Percentiles rank a stretch among this genome's conserved stretches.
Conservation (phyloP, 2,329 filamentous ascomycete species). For the Alternaria ventricosa region DNA sequence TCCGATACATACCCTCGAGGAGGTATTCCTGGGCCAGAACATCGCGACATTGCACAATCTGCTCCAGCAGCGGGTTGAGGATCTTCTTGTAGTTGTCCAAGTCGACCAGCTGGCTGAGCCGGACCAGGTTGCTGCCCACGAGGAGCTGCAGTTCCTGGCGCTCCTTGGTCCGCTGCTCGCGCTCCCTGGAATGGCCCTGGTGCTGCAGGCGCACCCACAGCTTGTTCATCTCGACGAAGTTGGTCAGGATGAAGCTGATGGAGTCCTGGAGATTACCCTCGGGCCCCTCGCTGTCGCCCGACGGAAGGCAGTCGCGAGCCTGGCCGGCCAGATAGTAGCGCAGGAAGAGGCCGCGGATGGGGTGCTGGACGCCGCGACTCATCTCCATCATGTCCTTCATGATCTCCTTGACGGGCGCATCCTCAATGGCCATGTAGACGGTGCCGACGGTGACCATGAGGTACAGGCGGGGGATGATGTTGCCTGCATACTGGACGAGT, state of each 20-base stretch:
- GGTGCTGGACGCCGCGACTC: slow-evolving; percentile 97
- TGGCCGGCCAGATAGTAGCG: slow-evolving; percentile 97
- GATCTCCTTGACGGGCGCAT: slow-evolving; percentile 98
- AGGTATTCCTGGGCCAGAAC: slow-evolving; percentile 97
- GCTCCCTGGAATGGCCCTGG: slow-evolving; percentile 93
- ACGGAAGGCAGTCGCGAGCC: slow-evolving; percentile 85
- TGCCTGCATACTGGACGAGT: slow-evolving; percentile 96
- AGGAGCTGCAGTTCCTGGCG: slow-evolving; percentile 93
- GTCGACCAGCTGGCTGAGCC: slow-evolving; percentile 93
- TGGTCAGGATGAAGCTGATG: slow-evolving; percentile 96
- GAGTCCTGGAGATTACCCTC: slow-evolving; percentile 97
- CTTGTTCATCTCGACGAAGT: slow-evolving; percentile 99
- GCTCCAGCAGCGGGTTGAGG: slow-evolving; percentile 85
- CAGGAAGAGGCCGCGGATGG: slow-evolving; percentile 91
- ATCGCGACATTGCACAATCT: slow-evolving; percentile 97
- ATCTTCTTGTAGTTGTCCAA: slow-evolving; percentile 95
- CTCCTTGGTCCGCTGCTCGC: slow-evolving; percentile 92
- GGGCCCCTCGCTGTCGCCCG: slow-evolving; percentile 82
- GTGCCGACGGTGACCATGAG: slow-evolving; percentile 99
- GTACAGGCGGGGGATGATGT: slow-evolving; percentile 94
- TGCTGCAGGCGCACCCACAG: slow-evolving; percentile 97
- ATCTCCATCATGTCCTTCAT: slow-evolving; percentile 99
- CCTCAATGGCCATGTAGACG: slow-evolving; percentile 97
- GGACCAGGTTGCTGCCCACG: slow-evolving; percentile 94
- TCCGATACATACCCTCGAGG: slow-evolving; percentile 67